Evolutionary conservation across 768 basidiomycete genomes (phyloP).

Genomic region (Lactarius vividus): DNA sequence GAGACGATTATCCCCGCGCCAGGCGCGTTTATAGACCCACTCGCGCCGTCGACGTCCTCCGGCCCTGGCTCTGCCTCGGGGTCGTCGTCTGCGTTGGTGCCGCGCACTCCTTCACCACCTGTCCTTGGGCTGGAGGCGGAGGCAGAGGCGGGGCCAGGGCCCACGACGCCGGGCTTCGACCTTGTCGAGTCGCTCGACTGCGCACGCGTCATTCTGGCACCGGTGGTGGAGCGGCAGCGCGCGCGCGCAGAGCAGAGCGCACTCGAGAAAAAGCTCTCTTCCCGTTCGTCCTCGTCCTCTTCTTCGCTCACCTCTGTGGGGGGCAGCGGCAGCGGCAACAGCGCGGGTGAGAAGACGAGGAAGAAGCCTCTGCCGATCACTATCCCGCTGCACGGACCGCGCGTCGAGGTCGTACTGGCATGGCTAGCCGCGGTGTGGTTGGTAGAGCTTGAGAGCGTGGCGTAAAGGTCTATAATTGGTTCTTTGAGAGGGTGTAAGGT

Average conservation of each 20-base stretch:
- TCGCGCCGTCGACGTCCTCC: slow-evolving; percentile 31
- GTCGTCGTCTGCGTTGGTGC: neutral
- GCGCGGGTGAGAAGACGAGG: slow-evolving; percentile 34
- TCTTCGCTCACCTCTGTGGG: slow-evolving; percentile 29
- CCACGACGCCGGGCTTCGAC: slow-evolving; percentile 35
- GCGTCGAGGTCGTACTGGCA: slow-evolving; percentile 81
- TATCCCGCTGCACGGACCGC: slow-evolving; percentile 81
- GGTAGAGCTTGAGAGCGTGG: slow-evolving; percentile 57
- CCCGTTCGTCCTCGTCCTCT: slow-evolving; percentile 10
- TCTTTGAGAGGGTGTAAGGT: neutral
- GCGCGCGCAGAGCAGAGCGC: slow-evolving; percentile 54
- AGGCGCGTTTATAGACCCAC: slow-evolving; percentile 25
- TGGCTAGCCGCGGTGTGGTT: slow-evolving; percentile 83
- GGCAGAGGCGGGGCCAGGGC: neutral
- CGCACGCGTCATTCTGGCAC: slow-evolving; percentile 68
- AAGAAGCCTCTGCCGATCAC: slow-evolving; percentile 68
- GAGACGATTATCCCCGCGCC: neutral
- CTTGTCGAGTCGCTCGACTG: slow-evolving; percentile 60
- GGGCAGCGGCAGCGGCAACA: slow-evolving; percentile 27
- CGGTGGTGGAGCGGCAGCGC: slow-evolving; percentile 61
- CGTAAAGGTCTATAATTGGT: slow-evolving; percentile 16
- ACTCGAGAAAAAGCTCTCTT: slow-evolving; percentile 49
- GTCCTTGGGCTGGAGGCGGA: neutral
- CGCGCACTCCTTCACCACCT: neutral
- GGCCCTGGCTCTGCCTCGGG: slow-evolving; percentile 20